Conservation (phyloP, 176 grass and related monocot genomes). For the Oryza nivara region DNA sequence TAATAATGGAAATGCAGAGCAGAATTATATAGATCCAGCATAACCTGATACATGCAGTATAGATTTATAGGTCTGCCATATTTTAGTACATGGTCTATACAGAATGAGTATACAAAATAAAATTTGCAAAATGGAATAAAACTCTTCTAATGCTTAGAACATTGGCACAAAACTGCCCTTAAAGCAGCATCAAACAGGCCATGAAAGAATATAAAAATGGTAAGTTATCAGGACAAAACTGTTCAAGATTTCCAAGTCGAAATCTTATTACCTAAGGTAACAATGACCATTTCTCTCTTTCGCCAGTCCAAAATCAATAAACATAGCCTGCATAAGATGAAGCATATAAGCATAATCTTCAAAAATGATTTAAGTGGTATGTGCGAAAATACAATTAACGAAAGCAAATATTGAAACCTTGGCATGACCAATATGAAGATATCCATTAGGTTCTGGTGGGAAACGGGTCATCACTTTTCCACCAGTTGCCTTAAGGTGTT, state of each 20-base stretch:
- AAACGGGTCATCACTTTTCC: slow-evolving; percentile 98
- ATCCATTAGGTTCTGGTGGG: slow-evolving; percentile 97
- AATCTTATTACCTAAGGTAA: slow-evolving; percentile 77
- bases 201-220: slow-evolving; percentile 16
- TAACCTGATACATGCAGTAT: background rate
- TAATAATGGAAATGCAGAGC: background rate
- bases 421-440: slow-evolving; percentile 97
- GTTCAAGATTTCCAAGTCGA: background rate
- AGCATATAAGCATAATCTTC: slow-evolving; percentile 43
- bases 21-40: background rate
- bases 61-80: background rate
- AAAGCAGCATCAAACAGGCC: slow-evolving; percentile 6
- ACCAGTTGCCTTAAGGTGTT: slow-evolving; percentile 88
- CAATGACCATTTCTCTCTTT: slow-evolving; percentile 90
- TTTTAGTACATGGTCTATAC: slow-evolving; percentile 9
- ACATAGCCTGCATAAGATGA: slow-evolving; percentile 82
- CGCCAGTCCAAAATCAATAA: slow-evolving; percentile 97
- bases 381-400: slow-evolving; percentile 19
- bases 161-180: slow-evolving; percentile 3
- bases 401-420: slow-evolving; percentile 62
- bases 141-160: background rate
- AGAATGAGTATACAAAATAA: slow-evolving; percentile 7
- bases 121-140: background rate
- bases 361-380: background rate
- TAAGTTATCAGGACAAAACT: background rate